Base-by-base conservation (phyloP, 2,329 filamentous ascomycete genomes). In the Alternaria gaisen region DNA sequence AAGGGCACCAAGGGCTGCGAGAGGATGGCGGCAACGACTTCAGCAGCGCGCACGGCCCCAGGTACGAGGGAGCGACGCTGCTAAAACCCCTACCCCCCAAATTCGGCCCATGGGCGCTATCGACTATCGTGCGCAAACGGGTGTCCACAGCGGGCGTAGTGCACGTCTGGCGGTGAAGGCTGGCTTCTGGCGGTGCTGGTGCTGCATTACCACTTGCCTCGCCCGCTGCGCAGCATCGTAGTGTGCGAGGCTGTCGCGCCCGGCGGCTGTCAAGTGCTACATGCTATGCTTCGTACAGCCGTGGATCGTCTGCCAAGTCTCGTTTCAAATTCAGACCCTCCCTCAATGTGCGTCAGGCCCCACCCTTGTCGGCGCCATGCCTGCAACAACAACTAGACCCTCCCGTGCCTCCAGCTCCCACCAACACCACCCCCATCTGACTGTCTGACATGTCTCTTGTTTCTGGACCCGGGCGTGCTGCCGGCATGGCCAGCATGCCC, bases 401-500 rank as follows among this genome's bases (percentile, higher is more conserved):
- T 26, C 24, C 42, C 56, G 40, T 51, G 36, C 18, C 48, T 18
- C 54, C 41, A 30, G 26, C 51, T 34, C 34, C 50, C 20, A 55
- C 43, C 51, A 46, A 50, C 46, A 36, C 46, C 46, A 34, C 14
- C 14, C 20, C 24, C 46, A 38, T 50, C 46, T 50, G 46, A 36
- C 46, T 41, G 18, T 41, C 58, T 53, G 56, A 50, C 67, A 90
- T 89, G 87, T 85, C 87, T 43, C 80, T 89, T 50, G 86, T 85
- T 61, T 85, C 87, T 52, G 87, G 87, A 24, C 87, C 87, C 47
- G 87, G 87, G 57, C 81, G 84, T 63, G 87, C 79, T 40, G 64
- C 79, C 41, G 66, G 61, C 58, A 57, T 53, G 79, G 84, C 66
- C 47, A 54, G 72, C 61, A 73, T 81, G 63, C 80, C 83, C 18